Evolutionary conservation across 257 asterid species (phyloP).

Genomic region (Salvia splendens): DNA sequence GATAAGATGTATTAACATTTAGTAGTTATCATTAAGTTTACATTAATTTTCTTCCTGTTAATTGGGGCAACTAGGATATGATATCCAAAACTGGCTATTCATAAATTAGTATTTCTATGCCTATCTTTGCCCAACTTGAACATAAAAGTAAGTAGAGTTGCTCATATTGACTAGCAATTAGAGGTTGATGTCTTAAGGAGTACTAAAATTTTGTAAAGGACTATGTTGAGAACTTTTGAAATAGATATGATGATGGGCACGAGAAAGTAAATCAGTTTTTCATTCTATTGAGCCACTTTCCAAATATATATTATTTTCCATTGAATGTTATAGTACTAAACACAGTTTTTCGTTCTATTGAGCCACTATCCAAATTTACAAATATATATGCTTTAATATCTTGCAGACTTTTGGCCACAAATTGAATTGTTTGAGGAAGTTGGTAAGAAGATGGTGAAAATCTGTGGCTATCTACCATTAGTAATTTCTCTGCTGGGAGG

Average conservation of each 20-base stretch:
- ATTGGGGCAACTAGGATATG: background rate
- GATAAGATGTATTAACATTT: background rate
- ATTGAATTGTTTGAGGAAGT: slow-evolving; percentile 5
- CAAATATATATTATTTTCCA: background rate
- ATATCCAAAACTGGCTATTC: background rate
- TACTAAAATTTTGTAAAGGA: background rate
- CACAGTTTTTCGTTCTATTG: background rate
- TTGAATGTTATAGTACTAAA: background rate
- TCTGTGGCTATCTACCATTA: slow-evolving; percentile 18
- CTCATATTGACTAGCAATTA: background rate
- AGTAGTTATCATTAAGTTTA: background rate
- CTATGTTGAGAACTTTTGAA: background rate
- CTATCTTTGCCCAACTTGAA: background rate
- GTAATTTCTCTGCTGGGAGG: slow-evolving; percentile 24
- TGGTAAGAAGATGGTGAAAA: slow-evolving; percentile 13
- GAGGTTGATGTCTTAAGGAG: too few relatives aligned
- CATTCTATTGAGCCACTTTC: too few relatives aligned
- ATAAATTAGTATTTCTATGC: background rate
- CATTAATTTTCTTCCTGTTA: background rate
- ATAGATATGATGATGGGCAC: background rate
- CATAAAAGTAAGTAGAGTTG: background rate
- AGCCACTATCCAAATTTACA: background rate
- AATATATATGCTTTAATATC: background rate
- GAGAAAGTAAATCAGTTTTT: background rate
- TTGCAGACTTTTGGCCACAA: background rate